Evolutionary conservation across 2,329 filamentous ascomycete genomes (phyloP).

Genomic region (Talaromyces atroroseus): DNA sequence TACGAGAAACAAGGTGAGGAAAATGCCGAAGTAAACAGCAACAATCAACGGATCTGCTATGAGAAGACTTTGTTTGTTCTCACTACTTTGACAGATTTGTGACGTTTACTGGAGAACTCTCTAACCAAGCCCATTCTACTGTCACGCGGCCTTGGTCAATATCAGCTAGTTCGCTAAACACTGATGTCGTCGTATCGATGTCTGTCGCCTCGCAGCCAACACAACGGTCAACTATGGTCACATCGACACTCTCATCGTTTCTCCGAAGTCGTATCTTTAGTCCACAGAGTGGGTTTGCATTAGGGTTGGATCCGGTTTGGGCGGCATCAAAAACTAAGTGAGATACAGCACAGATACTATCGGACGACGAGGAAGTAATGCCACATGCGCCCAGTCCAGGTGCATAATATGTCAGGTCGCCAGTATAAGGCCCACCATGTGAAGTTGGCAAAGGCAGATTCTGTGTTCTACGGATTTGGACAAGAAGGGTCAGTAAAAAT

Average conservation of each 20-base stretch:
- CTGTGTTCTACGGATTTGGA: conserved; percentile 4
- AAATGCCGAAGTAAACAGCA: not conserved
- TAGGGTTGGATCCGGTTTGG: conserved; percentile 50
- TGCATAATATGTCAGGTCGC: conserved; percentile 65
- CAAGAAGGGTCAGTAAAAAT: not conserved
- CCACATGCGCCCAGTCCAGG: conserved; percentile 67
- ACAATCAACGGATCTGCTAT: not conserved
- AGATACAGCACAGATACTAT: conserved; percentile 63
- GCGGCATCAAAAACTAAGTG: conserved; percentile 61
- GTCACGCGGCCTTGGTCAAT: conserved; percentile 43
- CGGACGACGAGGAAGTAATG: conserved; percentile 46
- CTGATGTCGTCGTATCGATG: conserved; percentile 46
- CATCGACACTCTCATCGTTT: conserved; percentile 50
- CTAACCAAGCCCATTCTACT: conserved; percentile 49
- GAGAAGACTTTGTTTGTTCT: not conserved
- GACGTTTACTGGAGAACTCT: conserved; percentile 28
- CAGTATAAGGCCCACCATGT: conserved; percentile 49
- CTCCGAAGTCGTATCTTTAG: conserved; percentile 58
- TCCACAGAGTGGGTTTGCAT: conserved; percentile 63
- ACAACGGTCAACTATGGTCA: conserved; percentile 66
- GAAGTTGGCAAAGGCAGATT: conserved; percentile 50
- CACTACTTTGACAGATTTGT: not conserved
- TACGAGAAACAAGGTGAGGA: not conserved
- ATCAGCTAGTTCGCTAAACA: conserved; percentile 45
- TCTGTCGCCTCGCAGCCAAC: conserved; percentile 45